Evolutionary conservation across 768 basidiomycete species (phyloP).

Genomic region (Mycena alexandri): DNA sequence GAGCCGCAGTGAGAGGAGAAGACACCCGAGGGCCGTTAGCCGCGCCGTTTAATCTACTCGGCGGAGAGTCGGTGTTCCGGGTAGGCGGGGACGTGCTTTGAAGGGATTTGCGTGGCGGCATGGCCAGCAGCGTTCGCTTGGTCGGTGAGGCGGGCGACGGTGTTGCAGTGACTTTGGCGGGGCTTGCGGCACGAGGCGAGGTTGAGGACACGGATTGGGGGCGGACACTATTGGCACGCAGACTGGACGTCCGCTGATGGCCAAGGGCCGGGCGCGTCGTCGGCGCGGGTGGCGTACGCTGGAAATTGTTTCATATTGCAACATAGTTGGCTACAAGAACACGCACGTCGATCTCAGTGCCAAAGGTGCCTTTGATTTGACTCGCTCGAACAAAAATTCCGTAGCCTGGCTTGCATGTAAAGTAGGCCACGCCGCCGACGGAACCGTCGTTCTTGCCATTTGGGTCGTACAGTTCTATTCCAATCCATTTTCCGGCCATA

Average conservation of each 20-base stretch:
- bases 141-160: slow-evolving; percentile 63
- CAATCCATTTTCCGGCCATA: slow-evolving; percentile 93
- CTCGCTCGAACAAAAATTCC: slow-evolving; percentile 93
- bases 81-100: slow-evolving; percentile 32
- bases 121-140: slow-evolving; percentile 59
- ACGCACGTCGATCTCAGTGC: slow-evolving; percentile 56
- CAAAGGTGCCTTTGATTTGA: slow-evolving; percentile 78
- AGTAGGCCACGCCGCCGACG: slow-evolving; percentile 84
- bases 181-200: slow-evolving; percentile 77
- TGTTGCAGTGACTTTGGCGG: slow-evolving; percentile 60
- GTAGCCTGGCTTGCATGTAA: slow-evolving; percentile 78
- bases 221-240: slow-evolving; percentile 55
- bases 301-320: slow-evolving; percentile 11
- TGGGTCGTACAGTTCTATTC: slow-evolving; percentile 85
- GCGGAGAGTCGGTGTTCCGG: slow-evolving; percentile 46
- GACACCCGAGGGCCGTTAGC: slow-evolving; percentile 47
- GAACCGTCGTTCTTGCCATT: slow-evolving; percentile 97
- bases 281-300: slow-evolving; percentile 33
- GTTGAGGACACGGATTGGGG: slow-evolving; percentile 58
- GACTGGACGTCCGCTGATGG: slow-evolving; percentile 74
- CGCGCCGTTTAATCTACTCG: slow-evolving; percentile 50
- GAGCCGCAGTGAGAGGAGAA: slow-evolving; percentile 47
- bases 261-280: slow-evolving; percentile 53
- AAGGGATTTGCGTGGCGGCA: slow-evolving; percentile 65
- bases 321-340: neutral